A percentile compares a stretch with the other conserved stretches of the same genome.
Conservation (phyloP, 2,329 filamentous ascomycete genomes). For the Colletotrichum chrysophilum region DNA sequence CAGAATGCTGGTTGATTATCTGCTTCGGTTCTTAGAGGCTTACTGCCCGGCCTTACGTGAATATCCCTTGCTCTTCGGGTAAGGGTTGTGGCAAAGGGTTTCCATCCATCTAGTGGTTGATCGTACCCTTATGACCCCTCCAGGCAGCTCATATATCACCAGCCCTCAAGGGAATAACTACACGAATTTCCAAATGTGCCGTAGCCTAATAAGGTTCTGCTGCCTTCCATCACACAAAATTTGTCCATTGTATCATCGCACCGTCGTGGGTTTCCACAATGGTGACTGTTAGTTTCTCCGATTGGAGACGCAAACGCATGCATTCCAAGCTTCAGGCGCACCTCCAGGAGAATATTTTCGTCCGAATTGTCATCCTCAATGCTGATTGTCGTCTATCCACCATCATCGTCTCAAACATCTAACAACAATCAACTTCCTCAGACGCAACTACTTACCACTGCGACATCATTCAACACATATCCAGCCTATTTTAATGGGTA, state of each 20-base stretch:
- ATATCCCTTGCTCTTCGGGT: background rate
- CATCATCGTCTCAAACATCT: background rate
- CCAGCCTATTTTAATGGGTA: background rate
- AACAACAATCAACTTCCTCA: background rate
- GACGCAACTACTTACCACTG: background rate
- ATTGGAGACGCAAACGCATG: background rate
- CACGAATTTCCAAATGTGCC: background rate
- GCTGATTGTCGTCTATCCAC: background rate
- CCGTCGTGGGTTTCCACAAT: background rate
- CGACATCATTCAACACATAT: background rate
- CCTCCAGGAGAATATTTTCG: rapidly evolving
- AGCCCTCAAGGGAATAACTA: background rate
- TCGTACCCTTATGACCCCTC: background rate
- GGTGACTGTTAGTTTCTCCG: background rate
- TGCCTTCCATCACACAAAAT: background rate
- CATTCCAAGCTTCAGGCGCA: background rate
- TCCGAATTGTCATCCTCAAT: background rate
- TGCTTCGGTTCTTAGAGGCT: background rate
- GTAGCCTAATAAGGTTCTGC: background rate
- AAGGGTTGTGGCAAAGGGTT: background rate
- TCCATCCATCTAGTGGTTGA: background rate
- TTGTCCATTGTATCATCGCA: background rate
- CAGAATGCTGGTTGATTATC: background rate
- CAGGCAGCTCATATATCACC: background rate
- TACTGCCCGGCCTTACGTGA: background rate